Conservation (phyloP, 2,329 filamentous ascomycete genomes). For the Myriosclerotinia scirpicola region DNA sequence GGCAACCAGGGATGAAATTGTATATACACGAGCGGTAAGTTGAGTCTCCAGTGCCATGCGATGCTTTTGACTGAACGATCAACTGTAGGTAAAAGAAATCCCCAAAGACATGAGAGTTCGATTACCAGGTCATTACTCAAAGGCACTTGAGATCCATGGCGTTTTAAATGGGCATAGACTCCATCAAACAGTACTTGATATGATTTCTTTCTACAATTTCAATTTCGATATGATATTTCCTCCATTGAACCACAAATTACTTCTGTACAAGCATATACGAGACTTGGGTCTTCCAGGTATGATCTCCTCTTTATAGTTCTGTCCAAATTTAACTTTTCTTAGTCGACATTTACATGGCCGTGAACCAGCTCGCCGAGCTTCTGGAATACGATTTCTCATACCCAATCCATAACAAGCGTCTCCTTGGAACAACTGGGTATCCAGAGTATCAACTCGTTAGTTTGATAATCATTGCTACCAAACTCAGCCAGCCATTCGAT, state of each 20-base stretch:
- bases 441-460: slow-evolving; percentile 75
- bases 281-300: slow-evolving; percentile 73
- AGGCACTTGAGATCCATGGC: slow-evolving; percentile 53
- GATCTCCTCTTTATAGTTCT: slow-evolving; percentile 33
- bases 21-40: slow-evolving; percentile 68
- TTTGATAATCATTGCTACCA: slow-evolving; percentile 72
- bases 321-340: slow-evolving; percentile 35
- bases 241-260: slow-evolving; percentile 65
- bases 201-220: slow-evolving; percentile 62
- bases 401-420: slow-evolving; percentile 48
- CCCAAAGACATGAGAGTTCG: slow-evolving; percentile 65
- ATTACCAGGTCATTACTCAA: slow-evolving; percentile 61
- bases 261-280: slow-evolving; percentile 69
- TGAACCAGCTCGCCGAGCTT: slow-evolving; percentile 50
- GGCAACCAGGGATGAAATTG: slow-evolving; percentile 65
- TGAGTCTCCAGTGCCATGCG: background rate
- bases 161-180: slow-evolving; percentile 57
- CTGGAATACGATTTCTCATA: slow-evolving; percentile 57
- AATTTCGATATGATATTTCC: slow-evolving; percentile 74
- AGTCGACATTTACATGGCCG: slow-evolving; percentile 65
- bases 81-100: slow-evolving; percentile 54
- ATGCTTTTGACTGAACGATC: background rate
- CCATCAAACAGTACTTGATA: slow-evolving; percentile 61
- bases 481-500: slow-evolving; percentile 77
- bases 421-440: slow-evolving; percentile 53